Base-by-base conservation (phyloP, 108 stramenopile genomes). In the Conticribra guillardii region DNA sequence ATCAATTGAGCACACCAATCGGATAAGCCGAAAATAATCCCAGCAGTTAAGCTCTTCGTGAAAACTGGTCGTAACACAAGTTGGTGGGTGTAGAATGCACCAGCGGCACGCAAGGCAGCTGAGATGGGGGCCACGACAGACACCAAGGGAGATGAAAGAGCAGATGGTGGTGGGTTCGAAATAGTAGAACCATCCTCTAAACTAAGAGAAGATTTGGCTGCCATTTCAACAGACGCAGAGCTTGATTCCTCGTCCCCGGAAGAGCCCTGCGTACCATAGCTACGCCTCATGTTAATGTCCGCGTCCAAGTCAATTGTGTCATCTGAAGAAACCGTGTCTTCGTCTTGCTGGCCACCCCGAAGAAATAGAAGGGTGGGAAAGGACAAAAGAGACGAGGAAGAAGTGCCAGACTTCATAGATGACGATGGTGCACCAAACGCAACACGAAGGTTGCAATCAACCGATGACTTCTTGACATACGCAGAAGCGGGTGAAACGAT, bases 11-110 rank as follows among this genome's bases (percentile, higher is more conserved):
- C 92, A 41, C 80, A 64, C 55, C 59, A 87, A 62, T 93, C 95
- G 15, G 84, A 87, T 1, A 92, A 66, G 16, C 73, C 88, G 67
- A 92, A 92, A 26, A 90, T 89, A 15, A 81, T 31, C 31, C 87
- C 87, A 3, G 91, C 88, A 11, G 95, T 96, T 0, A 81, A 54
- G 26, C 86, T 81, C 69, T 96, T 96, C 22, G 95, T 96, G 0
- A 88, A 2, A 55, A 96, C 89, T 17, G 95, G 95, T 4, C 57
- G 45, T 2, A 28, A 2, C 27, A 66, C 67, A 34, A 94, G 71
- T 44, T 61, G 55, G 26, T 29, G 44, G 11, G 67, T 64, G 72
- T 84, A 84, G 27, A 73, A 65, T 45, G 70, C 41, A 18, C 44
- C 75, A n/a, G 75, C 75, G 8, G 71, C 22, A 23, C 49, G 46